These are phyloP conservation scores for Diversispora epigaea DNA, from an alignment of 192 early-diverging fungal species.

Conservation along the genomic window DNA sequence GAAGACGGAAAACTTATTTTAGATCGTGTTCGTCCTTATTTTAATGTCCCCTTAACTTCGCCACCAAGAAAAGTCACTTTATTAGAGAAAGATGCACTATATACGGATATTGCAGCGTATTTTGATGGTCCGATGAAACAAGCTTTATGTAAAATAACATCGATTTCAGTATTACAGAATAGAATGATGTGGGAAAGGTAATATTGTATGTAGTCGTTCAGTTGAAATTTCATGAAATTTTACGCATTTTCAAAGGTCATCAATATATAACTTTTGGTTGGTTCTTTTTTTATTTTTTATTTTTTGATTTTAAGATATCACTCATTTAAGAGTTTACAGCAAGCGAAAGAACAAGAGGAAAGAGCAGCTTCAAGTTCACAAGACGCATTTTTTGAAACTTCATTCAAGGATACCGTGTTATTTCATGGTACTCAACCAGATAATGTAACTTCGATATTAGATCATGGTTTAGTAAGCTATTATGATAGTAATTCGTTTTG, in stretches of 20 bases:
- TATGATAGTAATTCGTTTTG: not conserved
- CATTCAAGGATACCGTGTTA: constrained; percentile 21
- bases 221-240: not conserved
- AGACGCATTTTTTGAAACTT: not conserved
- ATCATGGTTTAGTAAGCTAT: constrained; percentile 17
- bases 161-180: constrained; percentile 16
- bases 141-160: not conserved
- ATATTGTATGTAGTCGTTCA: not conserved
- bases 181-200: constrained; percentile 16
- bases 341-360: not conserved
- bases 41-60: not conserved
- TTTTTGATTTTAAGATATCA: constrained; percentile 18
- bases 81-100: not conserved
- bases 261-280: no score
- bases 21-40: constrained; percentile 12
- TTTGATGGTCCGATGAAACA: not conserved
- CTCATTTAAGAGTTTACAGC: not conserved
- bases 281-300: no score
- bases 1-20: constrained; percentile 20
- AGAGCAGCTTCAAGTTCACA: not conserved
- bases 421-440: constrained; percentile 29
- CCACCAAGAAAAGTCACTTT: not conserved
- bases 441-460: constrained; percentile 13
- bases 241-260: not conserved
- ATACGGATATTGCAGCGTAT: constrained; percentile 4